Evolutionary conservation across 768 basidiomycete species (phyloP).

Genomic region (Termitomyces sp.): DNA sequence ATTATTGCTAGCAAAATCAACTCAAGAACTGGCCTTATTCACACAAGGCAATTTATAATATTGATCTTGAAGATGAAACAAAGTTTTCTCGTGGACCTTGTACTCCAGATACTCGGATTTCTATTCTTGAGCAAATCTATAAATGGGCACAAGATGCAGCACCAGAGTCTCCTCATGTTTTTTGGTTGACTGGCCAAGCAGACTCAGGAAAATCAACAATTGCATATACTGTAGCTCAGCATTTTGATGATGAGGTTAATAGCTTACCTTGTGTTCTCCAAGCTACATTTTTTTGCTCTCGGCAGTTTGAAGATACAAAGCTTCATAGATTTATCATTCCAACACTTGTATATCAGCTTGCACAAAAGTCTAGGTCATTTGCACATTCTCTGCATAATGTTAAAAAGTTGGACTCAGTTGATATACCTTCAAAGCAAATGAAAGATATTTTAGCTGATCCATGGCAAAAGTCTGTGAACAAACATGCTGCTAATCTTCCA

Average conservation of each 20-base stretch:
- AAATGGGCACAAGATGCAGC: conserved; percentile 4
- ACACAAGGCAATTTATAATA: neutral
- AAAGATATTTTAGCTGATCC: too few species aligned
- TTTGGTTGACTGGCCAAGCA: conserved; percentile 1
- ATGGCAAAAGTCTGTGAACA: conserved; percentile 1
- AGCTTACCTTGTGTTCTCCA: too few species aligned
- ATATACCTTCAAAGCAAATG: conserved; percentile 9
- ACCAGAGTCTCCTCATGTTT: conserved; percentile 7
- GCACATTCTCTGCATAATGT: neutral
- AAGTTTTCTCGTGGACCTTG: conserved; percentile 12
- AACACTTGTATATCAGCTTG: conserved; percentile 10
- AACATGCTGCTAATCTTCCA: neutral
- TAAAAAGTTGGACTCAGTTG: conserved; percentile 5
- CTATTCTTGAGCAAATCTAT: neutral
- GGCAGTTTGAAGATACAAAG: too few species aligned
- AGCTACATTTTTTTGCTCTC: too few species aligned
- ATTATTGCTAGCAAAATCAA: neutral
- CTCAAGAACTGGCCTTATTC: neutral
- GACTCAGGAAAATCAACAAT: neutral
- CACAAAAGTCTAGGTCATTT: neutral
- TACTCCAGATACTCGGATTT: conserved; percentile 7
- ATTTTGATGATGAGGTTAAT: too few species aligned
- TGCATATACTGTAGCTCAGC: neutral
- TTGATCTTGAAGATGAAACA: neutral
- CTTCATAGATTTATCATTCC: conserved; percentile 12